Evolutionary conservation across 176 grass and related monocot species (phyloP), one percentile per base, ranked within the genome.

Genomic region (Raddia distichophylla): DNA sequence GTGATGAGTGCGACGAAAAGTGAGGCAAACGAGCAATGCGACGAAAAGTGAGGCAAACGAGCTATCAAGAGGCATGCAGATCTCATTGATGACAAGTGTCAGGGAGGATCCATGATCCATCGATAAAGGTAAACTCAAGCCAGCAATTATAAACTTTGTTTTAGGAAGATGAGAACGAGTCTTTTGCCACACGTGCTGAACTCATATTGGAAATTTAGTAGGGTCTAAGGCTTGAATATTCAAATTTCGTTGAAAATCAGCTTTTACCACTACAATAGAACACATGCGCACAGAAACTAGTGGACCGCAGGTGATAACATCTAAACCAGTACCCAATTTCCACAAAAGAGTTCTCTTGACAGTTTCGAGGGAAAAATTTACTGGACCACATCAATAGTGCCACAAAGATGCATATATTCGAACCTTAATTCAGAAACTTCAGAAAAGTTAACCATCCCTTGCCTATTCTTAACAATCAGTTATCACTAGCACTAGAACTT

Each of bases 361-460:
- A 80, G 46, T 19, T n/a, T 19, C 37, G 18, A 3, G 33, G 27
- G 8, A 20, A 73, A 32, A 3, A 71, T 61, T 69, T 57, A 17
- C 65, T 76, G 47, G 76, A 71, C 55, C 55, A 50, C 62, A 17
- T 6, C 15, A 42, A 15, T 45, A 45, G 51, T 49, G 12, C 37
- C 2, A 55, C 63, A 62, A 42, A 20, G 17, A 75, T 54, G 48
- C 35, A 84, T 40, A 45, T 20, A 40, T 51, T 20, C 14, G 54
- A 13, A 71, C 40, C 22, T 56, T 81, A 81, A 55, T 34, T 22
- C 22, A 34, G 43, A 9, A 50, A 9, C 69, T n/a, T 58, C 42
- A 34, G 71, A 77, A 65, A 85, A 71, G 58, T 71, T 19, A 77
- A 44, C 44, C 59, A 73, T 58, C 27, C 74, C 63, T 65, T 46